These are phyloP conservation scores for Scheffersomyces titani DNA, from an alignment of 1,139 yeast genomes.

Conservation along the genomic window DNA sequence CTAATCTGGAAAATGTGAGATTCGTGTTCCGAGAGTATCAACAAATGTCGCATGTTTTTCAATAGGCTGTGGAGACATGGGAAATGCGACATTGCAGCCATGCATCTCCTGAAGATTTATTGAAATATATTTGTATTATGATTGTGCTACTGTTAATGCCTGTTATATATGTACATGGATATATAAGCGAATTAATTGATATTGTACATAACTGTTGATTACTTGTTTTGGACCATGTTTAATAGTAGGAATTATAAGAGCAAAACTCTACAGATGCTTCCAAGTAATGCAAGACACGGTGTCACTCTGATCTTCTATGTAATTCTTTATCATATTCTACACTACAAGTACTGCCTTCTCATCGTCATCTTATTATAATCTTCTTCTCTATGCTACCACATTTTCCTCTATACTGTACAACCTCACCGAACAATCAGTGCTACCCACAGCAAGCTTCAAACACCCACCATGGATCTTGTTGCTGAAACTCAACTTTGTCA, in stretches of 20 bases:
- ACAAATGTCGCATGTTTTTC: not conserved
- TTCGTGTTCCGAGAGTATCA: not conserved
- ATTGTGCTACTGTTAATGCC: not conserved
- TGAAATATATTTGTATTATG: not conserved
- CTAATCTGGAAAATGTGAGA: not conserved
- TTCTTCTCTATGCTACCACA: not conserved
- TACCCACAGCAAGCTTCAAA: conserved; percentile 58
- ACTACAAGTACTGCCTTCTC: not conserved
- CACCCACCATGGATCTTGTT: conserved; percentile 17
- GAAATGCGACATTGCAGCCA: not conserved
- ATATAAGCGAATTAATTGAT: no score
- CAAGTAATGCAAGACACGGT: not conserved
- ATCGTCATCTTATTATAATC: not conserved
- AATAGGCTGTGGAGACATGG: not conserved
- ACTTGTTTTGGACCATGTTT: no score
- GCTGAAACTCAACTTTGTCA: conserved; percentile 63
- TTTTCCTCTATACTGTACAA: conserved; percentile 35
- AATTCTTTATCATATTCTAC: not conserved
- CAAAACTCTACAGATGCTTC: no score
- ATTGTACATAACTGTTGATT: no score
- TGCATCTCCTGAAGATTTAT: not conserved
- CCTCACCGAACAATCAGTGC: conserved; percentile 70
- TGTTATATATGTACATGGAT: no score
- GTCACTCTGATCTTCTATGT: not conserved
- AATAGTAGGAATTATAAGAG: no score